Percentiles rank a stretch among this genome's conserved stretches.
Conservation (phyloP, 2,329 filamentous ascomycete species). For the Aureobasidium sp. region DNA sequence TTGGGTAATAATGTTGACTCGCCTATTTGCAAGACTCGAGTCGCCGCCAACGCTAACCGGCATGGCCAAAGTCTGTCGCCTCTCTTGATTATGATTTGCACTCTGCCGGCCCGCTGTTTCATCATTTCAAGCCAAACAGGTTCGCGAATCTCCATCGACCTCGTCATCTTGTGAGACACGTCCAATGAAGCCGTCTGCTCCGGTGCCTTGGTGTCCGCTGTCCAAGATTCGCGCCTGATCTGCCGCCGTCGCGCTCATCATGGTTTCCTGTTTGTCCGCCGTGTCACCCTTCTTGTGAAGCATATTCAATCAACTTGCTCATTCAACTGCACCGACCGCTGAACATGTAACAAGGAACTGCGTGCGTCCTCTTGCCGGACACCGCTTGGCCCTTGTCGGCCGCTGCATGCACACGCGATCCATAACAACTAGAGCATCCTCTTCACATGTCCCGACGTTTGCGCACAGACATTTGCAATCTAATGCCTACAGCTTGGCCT, state of each 20-base stretch:
- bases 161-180: constrained; percentile 7
- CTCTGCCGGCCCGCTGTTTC: constrained; percentile 5
- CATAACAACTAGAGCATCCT: background rate
- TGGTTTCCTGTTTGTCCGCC: background rate
- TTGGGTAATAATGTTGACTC: constrained; percentile 14
- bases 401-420: background rate
- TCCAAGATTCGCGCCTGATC: constrained; percentile 3
- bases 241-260: constrained; percentile 1
- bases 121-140: constrained; percentile 1
- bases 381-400: background rate
- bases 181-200: background rate
- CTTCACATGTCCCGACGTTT: constrained; percentile 1
- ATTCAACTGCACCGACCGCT: background rate
- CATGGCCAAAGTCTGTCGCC: constrained; percentile 7
- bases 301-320: background rate
- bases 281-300: background rate
- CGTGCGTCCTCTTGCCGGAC: background rate
- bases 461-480: constrained; percentile 4
- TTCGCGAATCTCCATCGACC: background rate
- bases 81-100: constrained; percentile 8
- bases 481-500: constrained; percentile 43
- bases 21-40: constrained; percentile 11
- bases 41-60: background rate
- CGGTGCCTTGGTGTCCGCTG: background rate
- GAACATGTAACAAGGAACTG: background rate